Percentiles rank a stretch among this genome's conserved stretches.
phyloP scores from a whole-genome alignment of 2,329 filamentous ascomycete species.

The Byssochlamys sp. region DNA sequence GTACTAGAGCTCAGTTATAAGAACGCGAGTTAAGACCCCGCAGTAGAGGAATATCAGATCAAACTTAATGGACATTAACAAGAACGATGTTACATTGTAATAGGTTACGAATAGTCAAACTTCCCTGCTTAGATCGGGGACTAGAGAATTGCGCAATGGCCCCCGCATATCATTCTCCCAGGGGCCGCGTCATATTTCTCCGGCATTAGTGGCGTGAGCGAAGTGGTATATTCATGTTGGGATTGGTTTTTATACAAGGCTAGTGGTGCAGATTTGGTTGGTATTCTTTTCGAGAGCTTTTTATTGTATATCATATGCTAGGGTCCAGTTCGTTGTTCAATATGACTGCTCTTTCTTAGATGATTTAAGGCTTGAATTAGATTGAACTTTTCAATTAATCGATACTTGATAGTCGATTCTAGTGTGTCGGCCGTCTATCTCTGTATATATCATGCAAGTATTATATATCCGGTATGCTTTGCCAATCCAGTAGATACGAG shows the following conservation, averaged over 20 bases:
- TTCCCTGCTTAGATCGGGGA: neutral
- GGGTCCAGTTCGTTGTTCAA: too few relatives aligned
- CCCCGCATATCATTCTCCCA: neutral
- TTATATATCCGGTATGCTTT: neutral
- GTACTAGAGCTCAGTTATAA: neutral
- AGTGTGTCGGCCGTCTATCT: neutral
- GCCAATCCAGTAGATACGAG: neutral
- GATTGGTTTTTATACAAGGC: neutral
- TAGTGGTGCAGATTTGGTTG: neutral
- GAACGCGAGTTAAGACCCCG: neutral
- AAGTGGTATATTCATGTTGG: neutral
- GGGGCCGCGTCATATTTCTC: neutral
- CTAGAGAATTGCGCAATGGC: neutral
- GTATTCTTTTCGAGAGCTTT: neutral
- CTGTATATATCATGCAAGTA: neutral
- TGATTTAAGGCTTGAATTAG: neutral
- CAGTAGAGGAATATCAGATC: neutral
- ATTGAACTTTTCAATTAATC: neutral
- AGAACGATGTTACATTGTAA: neutral
- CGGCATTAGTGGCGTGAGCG: neutral
- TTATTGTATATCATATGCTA: too few relatives aligned
- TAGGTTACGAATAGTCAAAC: slow-evolving; percentile 5
- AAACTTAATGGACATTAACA: neutral
- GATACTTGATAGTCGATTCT: neutral
- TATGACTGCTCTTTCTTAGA: too few relatives aligned